Evolutionary conservation across 23 red algal genomes (phyloP), one percentile per base, ranked within the genome.

Genomic region (Gracilariopsis chorda): DNA sequence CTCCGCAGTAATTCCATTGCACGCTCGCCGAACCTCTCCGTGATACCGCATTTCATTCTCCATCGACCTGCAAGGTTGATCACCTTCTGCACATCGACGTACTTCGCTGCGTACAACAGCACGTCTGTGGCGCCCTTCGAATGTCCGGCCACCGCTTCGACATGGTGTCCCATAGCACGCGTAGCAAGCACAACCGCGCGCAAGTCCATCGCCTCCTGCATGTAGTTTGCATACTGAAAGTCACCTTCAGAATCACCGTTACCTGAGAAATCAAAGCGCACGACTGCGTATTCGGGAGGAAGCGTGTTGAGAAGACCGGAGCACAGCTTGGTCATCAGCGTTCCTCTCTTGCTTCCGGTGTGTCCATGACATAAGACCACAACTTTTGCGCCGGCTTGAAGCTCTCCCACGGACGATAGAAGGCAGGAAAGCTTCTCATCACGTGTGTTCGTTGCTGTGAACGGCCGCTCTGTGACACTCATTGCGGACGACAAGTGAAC

Each of bases 221-320:
- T 20, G 44, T 74, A 74, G 24, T 74, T 74, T 7, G 67, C 36
- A 39, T 74, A 74, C 28, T 21, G 67, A 74, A 74, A 74, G 10
- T n/a, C 24, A 23, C 67, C 67, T 37, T 32, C 35, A 8, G 67
- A 74, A 20, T 30, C 0, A 39, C 67, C 67, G 44, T 74, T 74
- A 39, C 28, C 67, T 8, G 67, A 33, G 27, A 74, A 74, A 41
- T 74, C 67, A 39, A 74, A 19, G 20, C 67, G 67, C n/a, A 39
- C 67, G 13, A 74, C 35, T 30, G 35, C 67, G 27, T 74, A 41
- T 9, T 20, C 35, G 28, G 67, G 10, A 8, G 7, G 20, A 37
- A 74, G 28, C 16, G 44, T 30, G 67, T 23, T 23, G 9, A 39
- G 10, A 19, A 63, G 58, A 63, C 27, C 25, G 9, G 25, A 17